Percentiles rank a stretch among this genome's conserved stretches.
Evolutionary conservation across 2,329 filamentous ascomycete species (phyloP).

Genomic region (Venturia pyrina): DNA sequence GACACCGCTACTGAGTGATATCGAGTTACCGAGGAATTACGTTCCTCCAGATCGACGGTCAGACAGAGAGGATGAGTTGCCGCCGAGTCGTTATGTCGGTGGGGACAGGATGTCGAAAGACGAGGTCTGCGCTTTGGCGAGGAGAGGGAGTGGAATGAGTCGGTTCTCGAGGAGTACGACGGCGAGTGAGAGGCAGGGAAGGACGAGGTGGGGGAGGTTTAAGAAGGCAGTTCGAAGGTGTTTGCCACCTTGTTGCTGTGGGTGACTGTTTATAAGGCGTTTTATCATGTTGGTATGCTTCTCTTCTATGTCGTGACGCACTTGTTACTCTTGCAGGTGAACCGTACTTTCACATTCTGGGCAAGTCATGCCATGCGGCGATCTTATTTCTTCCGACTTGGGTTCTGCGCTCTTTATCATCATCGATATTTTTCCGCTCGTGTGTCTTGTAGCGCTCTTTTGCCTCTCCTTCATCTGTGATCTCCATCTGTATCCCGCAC

Average conservation of each 20-base stretch:
- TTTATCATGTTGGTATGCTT: no score
- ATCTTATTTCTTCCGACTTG: no score
- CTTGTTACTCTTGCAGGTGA: no score
- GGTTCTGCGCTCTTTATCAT: no score
- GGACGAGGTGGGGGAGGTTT: background rate
- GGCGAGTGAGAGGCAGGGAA: background rate
- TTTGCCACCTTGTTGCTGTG: conserved; percentile 1
- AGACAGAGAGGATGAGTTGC: background rate
- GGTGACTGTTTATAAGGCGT: background rate
- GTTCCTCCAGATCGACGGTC: background rate
- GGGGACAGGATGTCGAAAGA: background rate
- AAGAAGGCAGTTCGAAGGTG: background rate
- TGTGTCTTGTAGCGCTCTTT: no score
- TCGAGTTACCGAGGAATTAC: background rate
- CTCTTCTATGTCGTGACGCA: no score
- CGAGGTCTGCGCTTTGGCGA: background rate
- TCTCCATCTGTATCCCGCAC: no score
- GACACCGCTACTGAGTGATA: background rate
- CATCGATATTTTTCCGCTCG: no score
- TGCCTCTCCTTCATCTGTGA: no score
- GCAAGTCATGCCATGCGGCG: no score
- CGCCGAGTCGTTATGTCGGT: background rate
- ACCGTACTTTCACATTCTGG: no score
- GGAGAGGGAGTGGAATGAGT: background rate
- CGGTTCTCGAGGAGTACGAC: background rate